Conservation (phyloP, 345 rosid species). For the Eucalyptus viminalis region DNA sequence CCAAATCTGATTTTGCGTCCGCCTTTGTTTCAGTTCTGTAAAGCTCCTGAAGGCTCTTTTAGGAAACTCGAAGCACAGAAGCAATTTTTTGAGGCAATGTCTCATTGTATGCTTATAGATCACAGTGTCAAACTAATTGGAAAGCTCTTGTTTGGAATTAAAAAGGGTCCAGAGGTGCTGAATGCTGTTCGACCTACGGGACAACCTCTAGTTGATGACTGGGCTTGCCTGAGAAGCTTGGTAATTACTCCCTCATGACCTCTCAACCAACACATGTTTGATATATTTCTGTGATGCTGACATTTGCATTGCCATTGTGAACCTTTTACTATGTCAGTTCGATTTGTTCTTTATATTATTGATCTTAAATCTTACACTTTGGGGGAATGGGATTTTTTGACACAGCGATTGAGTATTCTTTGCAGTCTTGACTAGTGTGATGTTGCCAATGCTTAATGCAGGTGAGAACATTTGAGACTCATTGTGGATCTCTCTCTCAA, state of each 20-base stretch:
- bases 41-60: slow-evolving; percentile 59
- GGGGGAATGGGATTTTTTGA: neutral
- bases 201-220: slow-evolving; percentile 87
- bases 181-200: slow-evolving; percentile 57
- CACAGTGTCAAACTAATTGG: slow-evolving; percentile 66
- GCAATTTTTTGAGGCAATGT: slow-evolving; percentile 80
- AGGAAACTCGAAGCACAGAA: slow-evolving; percentile 72
- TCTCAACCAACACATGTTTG: neutral
- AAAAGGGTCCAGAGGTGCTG: slow-evolving; percentile 52
- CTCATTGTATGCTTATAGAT: slow-evolving; percentile 80
- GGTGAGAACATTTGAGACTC: slow-evolving; percentile 81
- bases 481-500: slow-evolving; percentile 80
- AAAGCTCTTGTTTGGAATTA: slow-evolving; percentile 74
- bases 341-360: neutral
- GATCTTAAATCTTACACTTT: neutral
- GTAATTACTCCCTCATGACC: slow-evolving; percentile 11
- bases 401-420: neutral
- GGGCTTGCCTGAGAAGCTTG: slow-evolving; percentile 72
- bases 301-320: neutral
- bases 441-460: neutral
- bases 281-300: neutral
- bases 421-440: neutral
- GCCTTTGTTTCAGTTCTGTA: neutral
- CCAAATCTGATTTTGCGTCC: too few relatives aligned
- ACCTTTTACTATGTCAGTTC: neutral